Evolutionary conservation across 2,329 filamentous ascomycete genomes (phyloP), one percentile per base, ranked within the genome.

Genomic region (Trichoderma lentiforme): DNA sequence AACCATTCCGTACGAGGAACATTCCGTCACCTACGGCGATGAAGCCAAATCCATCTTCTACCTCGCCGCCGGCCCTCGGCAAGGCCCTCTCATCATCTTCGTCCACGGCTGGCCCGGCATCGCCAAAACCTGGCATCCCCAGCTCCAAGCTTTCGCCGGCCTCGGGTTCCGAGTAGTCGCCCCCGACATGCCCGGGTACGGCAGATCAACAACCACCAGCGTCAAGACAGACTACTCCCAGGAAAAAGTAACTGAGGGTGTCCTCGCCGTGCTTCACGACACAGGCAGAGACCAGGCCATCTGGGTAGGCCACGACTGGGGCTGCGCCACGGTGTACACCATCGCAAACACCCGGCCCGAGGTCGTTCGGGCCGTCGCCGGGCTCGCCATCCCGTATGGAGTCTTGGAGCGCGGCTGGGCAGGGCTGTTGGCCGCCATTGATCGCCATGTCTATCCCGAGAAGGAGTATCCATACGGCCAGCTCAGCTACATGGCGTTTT

Each of bases 291-390:
- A 78, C 4, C 77, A 80, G 15, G 84, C 84, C 6, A 76, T 86
- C 60, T 86, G 84, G 84, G 76, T 85, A 32, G 83, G 78, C 7
- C 84, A 85, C 63, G 83, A 85, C 73, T 85, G 84, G 84, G 79
- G 79, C 61, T 74, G 78, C 14, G 77, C 74, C 2, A 73, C 76
- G 1, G 73, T 76, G 7, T 80, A 74, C 51, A 74, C 75, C 9
- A 61, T 81, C 32, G 79, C 78, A 36, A 76, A 76, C 21, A 77
- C 78, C 47, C 76, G 77, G 51, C 79, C 79, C 0, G 74, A 79
- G 8, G 73, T 68, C 43, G 76, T 76, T 64, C 73, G 74, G 14
- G 79, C 74, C 0, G 74, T 79, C 9, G 73, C 72, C 24, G 74
- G 72, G 56, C 26, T 80, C 34, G 80, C 80, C 36, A 81, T 86